These are phyloP conservation scores for Arthrobotrys sphaeroides DNA, from an alignment of 2,329 filamentous ascomycete species.

Conservation along the genomic window DNA sequence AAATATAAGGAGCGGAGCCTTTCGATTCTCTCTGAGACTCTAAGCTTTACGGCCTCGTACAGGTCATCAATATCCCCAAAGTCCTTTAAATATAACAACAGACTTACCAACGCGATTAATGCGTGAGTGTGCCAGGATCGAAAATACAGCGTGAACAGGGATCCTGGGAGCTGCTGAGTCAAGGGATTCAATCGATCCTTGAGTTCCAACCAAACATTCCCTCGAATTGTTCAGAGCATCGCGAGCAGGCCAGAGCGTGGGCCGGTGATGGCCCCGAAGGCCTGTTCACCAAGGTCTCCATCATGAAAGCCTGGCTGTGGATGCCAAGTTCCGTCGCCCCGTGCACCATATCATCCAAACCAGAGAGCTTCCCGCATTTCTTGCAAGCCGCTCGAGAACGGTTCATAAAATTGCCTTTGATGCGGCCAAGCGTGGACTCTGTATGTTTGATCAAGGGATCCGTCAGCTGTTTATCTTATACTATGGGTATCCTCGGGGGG, in stretches of 20 bases:
- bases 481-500: neutral
- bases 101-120: neutral
- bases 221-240: neutral
- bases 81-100: neutral
- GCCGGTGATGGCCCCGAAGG: neutral
- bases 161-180: too few species aligned
- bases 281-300: neutral
- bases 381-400: neutral
- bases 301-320: neutral
- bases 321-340: neutral
- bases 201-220: neutral
- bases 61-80: too few species aligned
- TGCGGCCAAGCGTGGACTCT: neutral
- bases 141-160: too few species aligned
- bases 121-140: too few species aligned
- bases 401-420: slow-evolving; percentile 14
- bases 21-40: too few species aligned
- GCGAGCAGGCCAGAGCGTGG: neutral
- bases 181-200: neutral
- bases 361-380: slow-evolving; percentile 6
- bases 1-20: too few species aligned
- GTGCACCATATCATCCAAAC: slow-evolving; percentile 13
- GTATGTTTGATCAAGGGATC: neutral
- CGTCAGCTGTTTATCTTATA: too few species aligned
- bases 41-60: too few species aligned